Base-by-base conservation (phyloP, 1,139 yeast genomes). In the Yamadazyma songkhlaensis region DNA sequence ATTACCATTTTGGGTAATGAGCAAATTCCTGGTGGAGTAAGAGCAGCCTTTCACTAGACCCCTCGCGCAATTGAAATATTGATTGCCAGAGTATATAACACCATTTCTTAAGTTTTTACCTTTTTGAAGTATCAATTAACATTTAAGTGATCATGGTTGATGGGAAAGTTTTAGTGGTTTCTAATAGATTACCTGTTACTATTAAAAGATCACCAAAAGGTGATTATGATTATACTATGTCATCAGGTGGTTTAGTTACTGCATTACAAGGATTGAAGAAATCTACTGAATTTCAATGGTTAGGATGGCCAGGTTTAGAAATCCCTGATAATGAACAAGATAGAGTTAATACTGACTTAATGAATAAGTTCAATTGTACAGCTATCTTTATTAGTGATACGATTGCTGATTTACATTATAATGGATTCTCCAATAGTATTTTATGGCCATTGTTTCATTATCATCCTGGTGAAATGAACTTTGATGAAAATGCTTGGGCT, bases 401-500 rank as follows among this genome's bases (percentile, higher is more conserved):
- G 45, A 72, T 92, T 48, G 97, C 98, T 1, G 98, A 92, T 53
- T 72, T 92, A 50, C 97, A 92, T 64, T 94, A 94, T 65, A 94
- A 94, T 59, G 98, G 98, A 32, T 94, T 94, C 60, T 81, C 90
- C 43, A 94, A 92, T 62, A 73, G 80, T 25, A 94, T 94, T 46
- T 68, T 94, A 46, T 94, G 99, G 99, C 99, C 99, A 1, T 65
- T 94, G 44, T 94, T 94, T 67, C 99, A 94, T 60, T 94, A 94
- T 62, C 98, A 94, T 57, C 98, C 99, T 0, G 98, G 98, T 44
- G 99, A 94, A 63, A 94, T 94, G 86, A 89, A 87, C 58, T 94
- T 94, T 57, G 98, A 94, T 60, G 98, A 94, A 59, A 81, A 81
- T 46, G 96, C 97, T 3, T 94, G 98, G 98, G 92, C 92, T 35